Base-by-base conservation (phyloP, 768 basidiomycete genomes). In the Scleroderma citrinum region DNA sequence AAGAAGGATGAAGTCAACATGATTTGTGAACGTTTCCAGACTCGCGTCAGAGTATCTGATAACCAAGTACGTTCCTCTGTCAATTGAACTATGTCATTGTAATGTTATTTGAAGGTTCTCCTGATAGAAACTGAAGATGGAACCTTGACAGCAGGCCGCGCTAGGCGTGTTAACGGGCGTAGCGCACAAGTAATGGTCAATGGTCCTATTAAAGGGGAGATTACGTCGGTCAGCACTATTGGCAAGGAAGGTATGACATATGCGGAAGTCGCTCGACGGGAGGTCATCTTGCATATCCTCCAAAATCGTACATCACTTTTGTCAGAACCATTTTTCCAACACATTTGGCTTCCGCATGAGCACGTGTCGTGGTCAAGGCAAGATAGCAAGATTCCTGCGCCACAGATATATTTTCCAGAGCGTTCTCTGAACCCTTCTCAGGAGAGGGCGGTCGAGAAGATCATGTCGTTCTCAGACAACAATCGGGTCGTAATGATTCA, bases 211-310 rank as follows among this genome's bases (percentile, higher is more conserved):
- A n/a, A 50, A 2, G 37, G 48, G 14, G 54, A 44, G 24, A 50
- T 66, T 42, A 13, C 57, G 17, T 61, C 63, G 3, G 69, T 87
- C 36, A 73, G 62, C 8, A 76, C 82, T 3, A 64, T 76, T 37
- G 84, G 82, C 2, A 75, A 72, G 24, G 81, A 76, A 46, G 69
- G 66, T 24, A 76, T 73, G 0, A 87, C 85, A 2, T 67, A 55
- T 16, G 83, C 86, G 3, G 83, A 87, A 47, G 45, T 54, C 2
- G 3, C 16, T 17, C 64, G 68, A 5, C 52, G 56, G 13, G 42
- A 17, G 6, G 26, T 66, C 37, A 50, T 70, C 12, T 60, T 64
- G 35, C 2, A 26, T 7, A 46, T 53, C 0, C 26, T 72, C 10
- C 63, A 66, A 24, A 10, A 37, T 3, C 17, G 1, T 8, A 46